Evolutionary conservation across 164 flowering plant species (phyloP).

Genomic region (Chimonanthus salicifolius): DNA sequence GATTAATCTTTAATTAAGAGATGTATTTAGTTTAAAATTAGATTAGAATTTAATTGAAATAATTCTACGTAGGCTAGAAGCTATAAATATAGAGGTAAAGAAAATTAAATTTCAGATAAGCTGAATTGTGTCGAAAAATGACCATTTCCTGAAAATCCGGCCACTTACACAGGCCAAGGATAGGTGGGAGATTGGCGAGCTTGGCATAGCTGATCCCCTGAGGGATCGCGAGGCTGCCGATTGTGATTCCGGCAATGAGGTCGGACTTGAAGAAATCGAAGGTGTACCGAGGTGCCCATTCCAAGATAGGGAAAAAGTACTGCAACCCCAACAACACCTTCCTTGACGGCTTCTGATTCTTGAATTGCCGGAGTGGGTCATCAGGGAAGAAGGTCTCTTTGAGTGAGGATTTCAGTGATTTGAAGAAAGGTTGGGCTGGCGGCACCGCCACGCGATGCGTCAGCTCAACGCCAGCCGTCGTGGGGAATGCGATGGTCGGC

Average conservation of each 20-base stretch:
- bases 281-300: conserved; percentile 82
- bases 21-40: background rate
- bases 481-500: conserved; percentile 12
- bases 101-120: background rate
- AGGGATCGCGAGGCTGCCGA: conserved; percentile 97
- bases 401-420: conserved; percentile 37
- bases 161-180: conserved; percentile 80
- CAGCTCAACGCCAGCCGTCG: conserved; percentile 8
- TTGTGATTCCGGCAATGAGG: conserved; percentile 82
- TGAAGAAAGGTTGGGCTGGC: conserved; percentile 64
- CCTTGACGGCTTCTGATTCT: conserved; percentile 38
- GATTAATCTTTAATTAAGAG: too few species aligned
- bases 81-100: background rate
- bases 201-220: conserved; percentile 97
- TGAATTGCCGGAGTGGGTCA: conserved; percentile 83
- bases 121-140: too few species aligned
- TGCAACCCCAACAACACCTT: conserved; percentile 48
- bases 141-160: background rate
- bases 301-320: conserved; percentile 69
- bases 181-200: conserved; percentile 88
- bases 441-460: conserved; percentile 61
- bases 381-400: conserved; percentile 95
- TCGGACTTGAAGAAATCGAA: conserved; percentile 64
- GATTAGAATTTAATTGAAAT: background rate
- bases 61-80: background rate